Conservation (phyloP, 139 green algal species). For the Asterochloris erici region DNA sequence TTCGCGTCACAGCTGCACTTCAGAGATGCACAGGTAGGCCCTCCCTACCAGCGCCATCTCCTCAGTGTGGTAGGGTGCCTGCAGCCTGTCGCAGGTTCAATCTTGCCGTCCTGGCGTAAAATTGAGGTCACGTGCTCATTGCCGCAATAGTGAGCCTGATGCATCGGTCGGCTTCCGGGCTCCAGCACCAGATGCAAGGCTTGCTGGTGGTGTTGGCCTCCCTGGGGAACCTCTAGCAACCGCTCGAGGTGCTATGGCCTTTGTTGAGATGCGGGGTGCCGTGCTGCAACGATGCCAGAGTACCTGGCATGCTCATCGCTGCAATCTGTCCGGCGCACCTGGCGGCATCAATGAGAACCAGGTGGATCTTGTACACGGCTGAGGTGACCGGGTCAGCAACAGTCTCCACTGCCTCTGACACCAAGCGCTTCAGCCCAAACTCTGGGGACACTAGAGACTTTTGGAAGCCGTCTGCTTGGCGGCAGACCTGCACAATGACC, state of each 20-base stretch:
- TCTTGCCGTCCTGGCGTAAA: no score
- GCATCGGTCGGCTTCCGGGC: no score
- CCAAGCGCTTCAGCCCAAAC: conserved; percentile 67
- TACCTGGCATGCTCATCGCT: background rate
- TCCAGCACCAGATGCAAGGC: no score
- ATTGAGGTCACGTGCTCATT: no score
- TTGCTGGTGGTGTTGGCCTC: no score
- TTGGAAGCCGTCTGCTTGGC: conserved; percentile 84
- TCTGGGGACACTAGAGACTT: conserved; percentile 84
- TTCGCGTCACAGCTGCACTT: background rate
- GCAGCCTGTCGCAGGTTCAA: no score
- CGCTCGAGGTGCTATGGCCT: no score
- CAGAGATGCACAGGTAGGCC: background rate
- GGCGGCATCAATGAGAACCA: conserved; percentile 54
- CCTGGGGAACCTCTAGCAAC: no score
- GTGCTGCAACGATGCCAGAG: background rate
- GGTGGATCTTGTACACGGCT: conserved; percentile 65
- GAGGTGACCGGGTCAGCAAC: conserved; percentile 53
- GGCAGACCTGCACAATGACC: conserved; percentile 53
- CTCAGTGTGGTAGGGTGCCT: no score
- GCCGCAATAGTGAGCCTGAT: no score
- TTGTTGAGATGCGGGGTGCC: background rate
- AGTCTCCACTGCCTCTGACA: conserved; percentile 63
- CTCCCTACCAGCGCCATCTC: no score
- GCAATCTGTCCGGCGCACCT: conserved; percentile 20